phyloP scores from a whole-genome alignment of 305 asterid genomes.

The Solanum hybrid region DNA sequence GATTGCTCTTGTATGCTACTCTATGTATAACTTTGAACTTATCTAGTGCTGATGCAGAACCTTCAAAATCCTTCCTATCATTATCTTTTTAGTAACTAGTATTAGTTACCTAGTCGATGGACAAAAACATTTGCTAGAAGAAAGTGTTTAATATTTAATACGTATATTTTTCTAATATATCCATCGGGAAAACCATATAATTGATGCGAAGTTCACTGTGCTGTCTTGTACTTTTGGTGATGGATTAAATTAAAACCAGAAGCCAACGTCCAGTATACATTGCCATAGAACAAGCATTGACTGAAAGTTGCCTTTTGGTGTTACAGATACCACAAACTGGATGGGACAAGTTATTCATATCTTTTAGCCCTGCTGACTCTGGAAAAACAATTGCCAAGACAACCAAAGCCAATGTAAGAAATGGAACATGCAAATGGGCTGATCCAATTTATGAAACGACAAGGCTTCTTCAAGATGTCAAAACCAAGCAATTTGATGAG shows the following conservation, averaged over 20 bases:
- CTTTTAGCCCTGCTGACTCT: conserved; percentile 70
- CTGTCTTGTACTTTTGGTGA: not conserved
- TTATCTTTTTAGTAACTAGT: not conserved
- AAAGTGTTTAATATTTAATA: not conserved
- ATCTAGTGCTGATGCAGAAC: not conserved
- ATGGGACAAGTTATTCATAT: conserved; percentile 95
- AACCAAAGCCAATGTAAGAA: conserved; percentile 86
- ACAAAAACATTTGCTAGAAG: not conserved
- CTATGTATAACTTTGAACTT: not conserved
- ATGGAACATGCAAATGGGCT: conserved; percentile 96
- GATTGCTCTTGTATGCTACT: not conserved
- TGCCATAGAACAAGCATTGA: not conserved
- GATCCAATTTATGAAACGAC: conserved; percentile 99
- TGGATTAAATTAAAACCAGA: not conserved
- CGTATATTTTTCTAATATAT: not conserved
- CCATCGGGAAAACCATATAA: not conserved
- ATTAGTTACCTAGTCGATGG: not conserved
- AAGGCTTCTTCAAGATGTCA: conserved; percentile 85
- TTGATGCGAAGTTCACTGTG: not conserved
- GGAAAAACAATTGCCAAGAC: conserved; percentile 90
- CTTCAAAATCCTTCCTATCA: not conserved
- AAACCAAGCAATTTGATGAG: conserved; percentile 80
- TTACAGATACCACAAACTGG: conserved; percentile 90
- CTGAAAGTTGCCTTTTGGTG: conserved; percentile 7
- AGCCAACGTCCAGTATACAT: not conserved